phyloP scores from a whole-genome alignment of 2,329 filamentous ascomycete genomes.

The Botrytis squamosa region DNA sequence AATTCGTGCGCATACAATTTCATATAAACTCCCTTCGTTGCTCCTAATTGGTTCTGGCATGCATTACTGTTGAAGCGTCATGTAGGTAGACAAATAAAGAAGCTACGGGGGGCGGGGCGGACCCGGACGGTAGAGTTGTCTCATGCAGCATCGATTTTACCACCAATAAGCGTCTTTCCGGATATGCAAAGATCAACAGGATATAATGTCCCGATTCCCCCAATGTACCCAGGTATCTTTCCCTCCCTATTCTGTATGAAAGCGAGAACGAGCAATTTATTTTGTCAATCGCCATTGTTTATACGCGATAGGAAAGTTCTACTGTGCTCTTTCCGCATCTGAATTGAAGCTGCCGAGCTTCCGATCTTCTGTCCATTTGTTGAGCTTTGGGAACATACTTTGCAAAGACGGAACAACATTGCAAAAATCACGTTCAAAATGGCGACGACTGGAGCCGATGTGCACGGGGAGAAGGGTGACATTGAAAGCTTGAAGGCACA shows the following conservation, averaged over 20 bases:
- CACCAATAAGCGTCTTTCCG: neutral
- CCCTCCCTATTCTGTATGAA: neutral
- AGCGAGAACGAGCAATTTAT: neutral
- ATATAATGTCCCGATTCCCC: neutral
- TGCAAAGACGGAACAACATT: neutral
- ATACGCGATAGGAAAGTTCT: neutral
- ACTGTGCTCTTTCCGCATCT: neutral
- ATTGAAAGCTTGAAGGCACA: neutral
- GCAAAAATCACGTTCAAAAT: neutral
- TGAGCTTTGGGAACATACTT: neutral
- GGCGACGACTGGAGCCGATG: neutral
- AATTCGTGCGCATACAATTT: neutral
- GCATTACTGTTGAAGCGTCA: neutral
- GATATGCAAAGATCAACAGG: neutral
- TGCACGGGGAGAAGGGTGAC: neutral
- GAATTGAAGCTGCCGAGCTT: neutral
- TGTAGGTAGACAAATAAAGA: neutral
- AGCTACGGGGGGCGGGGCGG: neutral
- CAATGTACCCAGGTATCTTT: neutral
- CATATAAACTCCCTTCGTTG: neutral
- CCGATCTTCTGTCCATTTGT: neutral
- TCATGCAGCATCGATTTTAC: neutral
- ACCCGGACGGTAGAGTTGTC: neutral
- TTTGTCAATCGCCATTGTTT: neutral
- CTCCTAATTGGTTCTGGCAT: neutral